These are phyloP conservation scores for Venturia carpophila DNA, from an alignment of 2,329 filamentous ascomycete genomes.

Conservation along the genomic window DNA sequence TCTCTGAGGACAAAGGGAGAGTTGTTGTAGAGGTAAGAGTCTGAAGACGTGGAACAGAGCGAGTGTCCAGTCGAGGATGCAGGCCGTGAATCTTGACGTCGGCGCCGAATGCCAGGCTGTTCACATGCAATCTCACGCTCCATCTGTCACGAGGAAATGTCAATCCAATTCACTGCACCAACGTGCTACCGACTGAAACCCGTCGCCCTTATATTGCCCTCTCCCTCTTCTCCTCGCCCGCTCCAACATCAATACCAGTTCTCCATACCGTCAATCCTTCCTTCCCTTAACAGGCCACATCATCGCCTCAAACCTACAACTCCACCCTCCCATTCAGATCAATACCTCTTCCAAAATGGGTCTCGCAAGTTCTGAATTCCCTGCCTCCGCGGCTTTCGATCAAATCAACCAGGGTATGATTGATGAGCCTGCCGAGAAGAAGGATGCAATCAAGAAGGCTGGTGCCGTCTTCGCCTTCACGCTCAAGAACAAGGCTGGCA, in stretches of 20 bases:
- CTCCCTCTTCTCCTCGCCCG: not conserved
- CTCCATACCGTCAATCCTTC: not conserved
- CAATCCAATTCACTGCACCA: not conserved
- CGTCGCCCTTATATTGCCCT: conserved; percentile 6
- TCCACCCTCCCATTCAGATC: not conserved
- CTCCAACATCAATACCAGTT: not conserved
- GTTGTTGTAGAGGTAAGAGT: not conserved
- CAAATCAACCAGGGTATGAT: conserved; percentile 67
- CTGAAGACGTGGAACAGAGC: not conserved
- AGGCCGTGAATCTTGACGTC: not conserved
- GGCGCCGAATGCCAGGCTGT: not conserved
- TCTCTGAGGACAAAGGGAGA: not conserved
- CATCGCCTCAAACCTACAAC: not conserved
- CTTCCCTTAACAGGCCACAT: not conserved
- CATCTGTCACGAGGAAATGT: conserved; percentile 9
- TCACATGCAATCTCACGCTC: conserved; percentile 8
- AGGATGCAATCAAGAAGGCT: conserved; percentile 83
- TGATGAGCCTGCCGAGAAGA: conserved; percentile 62
- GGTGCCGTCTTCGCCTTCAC: conserved; percentile 85
- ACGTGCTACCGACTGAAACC: conserved; percentile 7
- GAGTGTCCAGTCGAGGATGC: not conserved
- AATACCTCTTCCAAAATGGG: conserved; percentile 15
- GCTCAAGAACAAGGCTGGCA: conserved; percentile 76
- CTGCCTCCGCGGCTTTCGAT: conserved; percentile 86
- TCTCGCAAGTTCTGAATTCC: conserved; percentile 52